These are phyloP conservation scores for Picochlorum sp. DNA, from an alignment of 139 green algal genomes.

Conservation along the genomic window DNA sequence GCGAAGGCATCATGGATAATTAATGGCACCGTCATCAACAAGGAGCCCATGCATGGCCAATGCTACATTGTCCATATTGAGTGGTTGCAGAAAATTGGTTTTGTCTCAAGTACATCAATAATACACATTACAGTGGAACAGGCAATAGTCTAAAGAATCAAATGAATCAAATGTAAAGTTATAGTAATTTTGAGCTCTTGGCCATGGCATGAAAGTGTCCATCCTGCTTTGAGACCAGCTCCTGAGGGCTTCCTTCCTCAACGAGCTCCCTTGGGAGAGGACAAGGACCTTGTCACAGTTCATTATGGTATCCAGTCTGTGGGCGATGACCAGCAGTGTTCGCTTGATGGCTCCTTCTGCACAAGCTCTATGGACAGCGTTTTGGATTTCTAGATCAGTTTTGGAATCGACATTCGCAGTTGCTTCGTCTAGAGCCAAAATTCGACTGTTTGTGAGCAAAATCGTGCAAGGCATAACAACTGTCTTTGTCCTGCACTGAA, in stretches of 20 bases:
- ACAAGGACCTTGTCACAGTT: constrained; percentile 77
- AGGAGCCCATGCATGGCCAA: too few species aligned
- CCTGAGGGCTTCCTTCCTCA: constrained; percentile 45
- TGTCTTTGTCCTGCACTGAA: constrained; percentile 77
- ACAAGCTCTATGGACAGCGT: neutral
- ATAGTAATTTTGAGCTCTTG: neutral
- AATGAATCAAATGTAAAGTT: neutral
- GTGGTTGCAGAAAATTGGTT: too few species aligned
- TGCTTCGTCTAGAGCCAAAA: constrained; percentile 60
- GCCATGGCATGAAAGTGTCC: neutral
- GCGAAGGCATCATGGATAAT: too few species aligned
- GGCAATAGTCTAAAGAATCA: too few species aligned
- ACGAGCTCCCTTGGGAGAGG: constrained; percentile 55
- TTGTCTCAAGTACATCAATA: too few species aligned
- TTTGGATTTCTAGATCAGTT: constrained; percentile 73
- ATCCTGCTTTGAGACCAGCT: constrained; percentile 25
- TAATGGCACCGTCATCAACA: too few species aligned
- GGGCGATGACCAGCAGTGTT: constrained; percentile 77
- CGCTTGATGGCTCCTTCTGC: neutral
- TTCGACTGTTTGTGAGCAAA: constrained; percentile 30
- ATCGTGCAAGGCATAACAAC: constrained; percentile 81
- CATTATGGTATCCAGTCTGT: constrained; percentile 74
- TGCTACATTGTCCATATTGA: too few species aligned
- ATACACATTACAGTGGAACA: too few species aligned
- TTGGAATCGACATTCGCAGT: constrained; percentile 81